Base-by-base conservation (phyloP, 139 green algal species). In the Spirogloea muscicola region DNA sequence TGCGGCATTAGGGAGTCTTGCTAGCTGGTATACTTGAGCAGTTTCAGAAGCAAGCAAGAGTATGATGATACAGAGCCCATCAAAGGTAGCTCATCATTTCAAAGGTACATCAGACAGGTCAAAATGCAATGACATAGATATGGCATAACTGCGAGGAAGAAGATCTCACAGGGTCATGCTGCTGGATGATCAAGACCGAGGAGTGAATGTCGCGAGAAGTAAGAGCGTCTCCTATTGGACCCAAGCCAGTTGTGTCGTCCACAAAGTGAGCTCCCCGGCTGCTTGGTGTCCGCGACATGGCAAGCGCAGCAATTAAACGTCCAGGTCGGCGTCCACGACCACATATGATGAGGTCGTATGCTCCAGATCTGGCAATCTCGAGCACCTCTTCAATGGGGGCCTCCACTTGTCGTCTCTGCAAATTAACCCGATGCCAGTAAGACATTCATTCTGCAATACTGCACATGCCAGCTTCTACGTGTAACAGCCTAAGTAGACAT, bases 151-250 rank as follows among this genome's bases (percentile, higher is more conserved):
- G n/a, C n/a, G n/a, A n/a, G n/a, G n/a, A n/a, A n/a, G n/a, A n/a
- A n/a, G n/a, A n/a, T n/a, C n/a, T n/a, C n/a, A n/a, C n/a, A n/a
- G 68, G 58, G 31, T 79, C 70, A 64, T 79, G 70, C 70, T 79
- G 70, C 58, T 79, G 70, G 31, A 79, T 33, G 42, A 79, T 44
- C 31, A 79, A 38, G 2, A 79, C 33, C 18, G 70, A 79, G 16
- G 70, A 58, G 0, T 41, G 36, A 9, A 77, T 55, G 1, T 66
- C 70, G 16, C 38, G 68, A 31, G 5, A 33, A 34, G 52, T 37
- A 31, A 79, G 58, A 33, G 36, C 34, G 37, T 79, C 60, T 44
- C 70, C 70, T 29, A 79, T 27, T 13, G 61, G 38, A 3, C 70
- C 70, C n/a, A 79, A 37, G 40, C 43, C 70, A 33, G 46, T 27